A percentile compares a stretch with the other conserved stretches of the same genome.
These are phyloP conservation scores for Paraconiothyrium brasiliense DNA, from an alignment of 2,329 filamentous ascomycete species.

Conservation along the genomic window DNA sequence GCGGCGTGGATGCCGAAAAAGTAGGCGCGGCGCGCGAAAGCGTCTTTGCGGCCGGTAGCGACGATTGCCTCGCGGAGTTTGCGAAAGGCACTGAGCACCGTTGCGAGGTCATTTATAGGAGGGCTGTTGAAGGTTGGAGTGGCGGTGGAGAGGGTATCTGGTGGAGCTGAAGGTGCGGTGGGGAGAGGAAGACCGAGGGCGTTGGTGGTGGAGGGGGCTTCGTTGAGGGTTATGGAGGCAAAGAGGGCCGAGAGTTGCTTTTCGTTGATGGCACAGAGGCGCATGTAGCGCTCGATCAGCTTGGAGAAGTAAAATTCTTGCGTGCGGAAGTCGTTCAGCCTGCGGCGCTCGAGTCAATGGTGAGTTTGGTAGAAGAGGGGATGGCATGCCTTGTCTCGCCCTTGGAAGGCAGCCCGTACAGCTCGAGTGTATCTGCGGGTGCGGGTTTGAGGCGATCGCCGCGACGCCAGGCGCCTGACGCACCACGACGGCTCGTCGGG, in stretches of 20 bases:
- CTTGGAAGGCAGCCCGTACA: slow-evolving; percentile 87
- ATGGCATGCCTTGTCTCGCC: slow-evolving; percentile 79
- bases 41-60: slow-evolving; percentile 76
- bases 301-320: slow-evolving; percentile 89
- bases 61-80: slow-evolving; percentile 93
- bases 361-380: not conserved
- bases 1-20: slow-evolving; percentile 89
- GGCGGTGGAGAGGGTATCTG: slow-evolving; percentile 33
- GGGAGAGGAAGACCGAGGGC: slow-evolving; percentile 28
- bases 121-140: slow-evolving; percentile 39
- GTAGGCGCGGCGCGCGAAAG: slow-evolving; percentile 88
- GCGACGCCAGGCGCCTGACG: slow-evolving; percentile 47
- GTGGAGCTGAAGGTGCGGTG: slow-evolving; percentile 9
- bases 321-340: slow-evolving; percentile 70
- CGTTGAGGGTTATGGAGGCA: slow-evolving; percentile 64
- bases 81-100: slow-evolving; percentile 82
- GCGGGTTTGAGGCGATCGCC: slow-evolving; percentile 70
- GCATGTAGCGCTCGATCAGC: slow-evolving; percentile 88
- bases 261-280: slow-evolving; percentile 80
- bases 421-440: slow-evolving; percentile 79
- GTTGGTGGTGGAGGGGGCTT: slow-evolving; percentile 21
- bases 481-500: slow-evolving; percentile 48
- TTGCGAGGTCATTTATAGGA: slow-evolving; percentile 67
- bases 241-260: slow-evolving; percentile 80
- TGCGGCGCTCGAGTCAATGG: slow-evolving; percentile 27